Base-by-base conservation (phyloP, 768 basidiomycete genomes). In the Kwoniella botswanensis region DNA sequence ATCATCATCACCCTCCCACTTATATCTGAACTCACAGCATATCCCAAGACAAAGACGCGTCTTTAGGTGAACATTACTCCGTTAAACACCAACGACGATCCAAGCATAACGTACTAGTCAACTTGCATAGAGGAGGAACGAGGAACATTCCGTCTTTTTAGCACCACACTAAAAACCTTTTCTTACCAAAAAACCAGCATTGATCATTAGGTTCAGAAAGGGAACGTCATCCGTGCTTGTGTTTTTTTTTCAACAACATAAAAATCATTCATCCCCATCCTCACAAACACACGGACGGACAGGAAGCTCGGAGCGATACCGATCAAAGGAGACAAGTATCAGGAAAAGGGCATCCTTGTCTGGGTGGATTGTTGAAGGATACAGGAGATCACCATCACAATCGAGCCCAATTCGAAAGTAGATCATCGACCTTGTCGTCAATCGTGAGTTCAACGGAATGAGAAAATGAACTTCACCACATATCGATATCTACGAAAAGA, bases 191-290 rank as follows among this genome's bases (percentile, higher is more conserved):
- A 18, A 29, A 26, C 9, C 7, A 58, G 15, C 57, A 29, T 58
- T 58, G 54, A 21, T 55, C 18, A 9, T 35, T 24, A 17, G 15
- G 22, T 29, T 24, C 2, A 58, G 22, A 12, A 26, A 12, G 24
- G 11, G 13, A 35, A 26, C 57, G 57, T 58, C 57, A 58, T 58
- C 57, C 57, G 26, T 26, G 57, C 57, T 58, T n/a, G 26, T 35
- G 35, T 35, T 35, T 35, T 6, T 35, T 6, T 11, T 55, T 55
- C 54, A 26, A 58, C 21, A 41, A 58, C 15, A 24, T 22, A 26
- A 22, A 56, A 56, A 17, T 55, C 54, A 55, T 21, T 11, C 6
- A 46, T 46, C 44, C 44, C 17, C 44, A 46, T 17, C 17, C 17
- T 46, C 44, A 46, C 44, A 17, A 2, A 46, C 6, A 50, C 46